Evolutionary conservation across 228 moss, liverwort and hornwort species (phyloP), one percentile per base, ranked within the genome.

Genomic region (Sphagnum fallax): DNA sequence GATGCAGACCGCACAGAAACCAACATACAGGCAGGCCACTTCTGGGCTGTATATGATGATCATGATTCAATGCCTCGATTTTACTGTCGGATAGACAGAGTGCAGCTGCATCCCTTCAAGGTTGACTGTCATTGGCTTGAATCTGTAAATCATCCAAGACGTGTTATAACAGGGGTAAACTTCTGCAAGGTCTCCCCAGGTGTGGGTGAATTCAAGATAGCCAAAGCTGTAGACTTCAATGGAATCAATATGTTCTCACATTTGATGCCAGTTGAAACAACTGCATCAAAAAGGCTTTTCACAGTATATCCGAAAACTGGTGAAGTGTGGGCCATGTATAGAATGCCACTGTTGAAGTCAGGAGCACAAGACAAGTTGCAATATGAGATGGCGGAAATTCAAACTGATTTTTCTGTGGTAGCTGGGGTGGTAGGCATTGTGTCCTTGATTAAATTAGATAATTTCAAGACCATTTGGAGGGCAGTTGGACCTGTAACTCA

Each of bases 11-110:
- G 97, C 16, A 85, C 83, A 0, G 91, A 91, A 73, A 51, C 4
- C 10, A 82, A 91, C 70, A 81, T 97, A 50, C 63, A 57, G 55
- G 78, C 76, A 61, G 90, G 88, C 69, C 91, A 93, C 73, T 65
- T 93, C 16, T 97, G 97, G 97, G 93, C 97, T 6, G 71, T 97
- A 4, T 97, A 82, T 75, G 97, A 97, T 71, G 91, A 91, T 61
- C 81, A 77, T 16, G 97, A 97, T 73, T 89, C 91, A n/a, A 91
- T 97, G 90, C 97, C 97, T 16, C 90, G 97, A 52, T 93, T 83
- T 73, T 97, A 97, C 73, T 91, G 83, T 60, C 82, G 87, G 69
- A 78, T 93, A 12, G 69, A 73, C 59, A 77, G 71, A 68, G 79
- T 87, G 48, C 12, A 52, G 4, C 76, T 62, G 60, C 18, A 69